Conservation (phyloP, 2,329 filamentous ascomycete genomes). For the Nigrospora sphaerica region DNA sequence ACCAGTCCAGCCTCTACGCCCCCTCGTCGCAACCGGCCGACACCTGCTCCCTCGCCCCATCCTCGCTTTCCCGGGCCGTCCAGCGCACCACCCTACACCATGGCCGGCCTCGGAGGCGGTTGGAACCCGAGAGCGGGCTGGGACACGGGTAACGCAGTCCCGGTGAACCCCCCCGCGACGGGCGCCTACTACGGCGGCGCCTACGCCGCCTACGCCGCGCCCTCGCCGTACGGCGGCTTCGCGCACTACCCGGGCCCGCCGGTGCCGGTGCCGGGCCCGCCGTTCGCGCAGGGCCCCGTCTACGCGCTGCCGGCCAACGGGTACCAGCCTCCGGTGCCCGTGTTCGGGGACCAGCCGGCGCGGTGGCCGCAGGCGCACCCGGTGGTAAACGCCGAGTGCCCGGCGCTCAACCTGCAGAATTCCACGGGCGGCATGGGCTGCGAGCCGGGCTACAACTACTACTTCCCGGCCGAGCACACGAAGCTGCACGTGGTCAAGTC, state of each 20-base stretch:
- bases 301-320: slow-evolving; percentile 11
- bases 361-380: slow-evolving; percentile 37
- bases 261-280: slow-evolving; percentile 5
- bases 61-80: too few species aligned
- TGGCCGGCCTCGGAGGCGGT: slow-evolving; percentile 3
- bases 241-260: slow-evolving; percentile 14
- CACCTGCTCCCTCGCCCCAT: too few species aligned
- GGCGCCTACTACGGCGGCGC: slow-evolving; percentile 1
- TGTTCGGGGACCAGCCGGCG: slow-evolving; percentile 16
- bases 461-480: slow-evolving; percentile 51
- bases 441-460: slow-evolving; percentile 57
- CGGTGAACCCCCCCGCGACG: background rate
- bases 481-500: slow-evolving; percentile 53
- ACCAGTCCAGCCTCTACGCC: too few species aligned
- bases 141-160: slow-evolving; percentile 19
- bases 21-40: too few species aligned
- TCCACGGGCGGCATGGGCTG: slow-evolving; percentile 49
- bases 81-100: background rate
- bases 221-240: background rate
- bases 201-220: background rate
- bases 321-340: slow-evolving; percentile 11
- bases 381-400: slow-evolving; percentile 34
- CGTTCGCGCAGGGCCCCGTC: slow-evolving; percentile 9
- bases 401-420: slow-evolving; percentile 49
- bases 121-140: slow-evolving; percentile 30